Percentiles rank a stretch among this genome's conserved stretches.
Evolutionary conservation across 768 basidiomycete genomes (phyloP).

Genomic region (Xerocomellus dryophilus): DNA sequence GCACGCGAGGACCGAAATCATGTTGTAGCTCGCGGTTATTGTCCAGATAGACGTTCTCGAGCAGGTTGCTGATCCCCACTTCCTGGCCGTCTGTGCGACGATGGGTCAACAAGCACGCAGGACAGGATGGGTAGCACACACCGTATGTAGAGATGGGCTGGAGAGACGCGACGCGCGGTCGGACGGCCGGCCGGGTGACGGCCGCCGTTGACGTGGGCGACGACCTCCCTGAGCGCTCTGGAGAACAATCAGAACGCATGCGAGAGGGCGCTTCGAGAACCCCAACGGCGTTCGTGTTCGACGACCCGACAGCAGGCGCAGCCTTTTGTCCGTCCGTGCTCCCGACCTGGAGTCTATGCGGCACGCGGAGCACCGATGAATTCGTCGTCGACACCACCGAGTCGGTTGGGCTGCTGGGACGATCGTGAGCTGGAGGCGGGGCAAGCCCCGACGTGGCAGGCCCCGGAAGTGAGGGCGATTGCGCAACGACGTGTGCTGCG

Average conservation of each 20-base stretch:
- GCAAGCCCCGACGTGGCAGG: conserved; percentile 22
- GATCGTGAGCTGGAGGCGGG: conserved; percentile 38
- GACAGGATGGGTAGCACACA: conserved; percentile 28
- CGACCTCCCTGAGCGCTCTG: conserved; percentile 71
- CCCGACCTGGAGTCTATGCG: conserved; percentile 66
- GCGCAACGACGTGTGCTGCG: conserved; percentile 29
- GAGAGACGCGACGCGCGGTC: conserved; percentile 49
- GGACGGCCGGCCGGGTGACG: conserved; percentile 47
- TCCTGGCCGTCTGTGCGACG: conserved; percentile 76
- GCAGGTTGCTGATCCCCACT: conserved; percentile 79
- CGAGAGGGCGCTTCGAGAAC: conserved; percentile 74
- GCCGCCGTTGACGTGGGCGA: conserved; percentile 69
- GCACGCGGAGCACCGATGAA: conserved; percentile 54
- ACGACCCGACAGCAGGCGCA: conserved; percentile 85
- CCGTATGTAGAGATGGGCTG: conserved; percentile 72
- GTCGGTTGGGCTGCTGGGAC: conserved; percentile 78
- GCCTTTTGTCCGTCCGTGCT: conserved; percentile 79
- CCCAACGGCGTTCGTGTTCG: conserved; percentile 78
- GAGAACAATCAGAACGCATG: conserved; percentile 61
- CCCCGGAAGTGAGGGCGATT: conserved; percentile 12
- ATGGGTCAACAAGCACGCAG: neutral
- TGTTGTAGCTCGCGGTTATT: conserved; percentile 80
- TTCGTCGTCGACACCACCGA: conserved; percentile 73
- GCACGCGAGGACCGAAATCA: conserved; percentile 89
- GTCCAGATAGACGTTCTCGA: conserved; percentile 89